Percentiles rank a stretch among this genome's conserved stretches.
Evolutionary conservation across 202 grass and related monocot genomes (phyloP).

Genomic region (Bolboschoenoplectus hybrid): DNA sequence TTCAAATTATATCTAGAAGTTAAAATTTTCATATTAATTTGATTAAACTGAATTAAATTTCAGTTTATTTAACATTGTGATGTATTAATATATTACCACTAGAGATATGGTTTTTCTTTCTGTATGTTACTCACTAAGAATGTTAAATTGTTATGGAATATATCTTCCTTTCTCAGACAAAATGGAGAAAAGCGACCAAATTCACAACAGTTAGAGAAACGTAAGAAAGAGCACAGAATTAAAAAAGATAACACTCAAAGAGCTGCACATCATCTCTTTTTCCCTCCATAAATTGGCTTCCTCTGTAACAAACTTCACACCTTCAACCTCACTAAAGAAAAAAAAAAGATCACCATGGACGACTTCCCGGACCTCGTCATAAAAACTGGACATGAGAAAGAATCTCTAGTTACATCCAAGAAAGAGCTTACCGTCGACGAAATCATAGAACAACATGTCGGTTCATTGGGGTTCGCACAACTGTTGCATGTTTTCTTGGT

Average conservation of each 20-base stretch:
- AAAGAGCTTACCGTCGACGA: conserved; percentile 49
- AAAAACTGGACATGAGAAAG: conserved; percentile 9
- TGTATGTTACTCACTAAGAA: not conserved
- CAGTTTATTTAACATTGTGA: not conserved
- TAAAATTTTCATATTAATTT: not conserved
- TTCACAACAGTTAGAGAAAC: not conserved
- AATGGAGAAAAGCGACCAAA: conserved; percentile 13
- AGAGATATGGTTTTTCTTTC: not conserved
- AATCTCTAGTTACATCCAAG: conserved; percentile 27
- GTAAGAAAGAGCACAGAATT: not conserved
- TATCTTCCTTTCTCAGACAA: not conserved
- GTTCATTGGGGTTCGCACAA: conserved; percentile 48
- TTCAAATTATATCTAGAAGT: not conserved
- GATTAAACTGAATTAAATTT: not conserved
- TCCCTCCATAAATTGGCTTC: conserved; percentile 31
- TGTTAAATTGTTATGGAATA: not conserved
- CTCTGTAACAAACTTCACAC: conserved; percentile 23
- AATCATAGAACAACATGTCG: conserved; percentile 51
- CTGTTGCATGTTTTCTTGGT: conserved; percentile 53
- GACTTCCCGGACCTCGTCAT: conserved; percentile 10
- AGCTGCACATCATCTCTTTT: not conserved
- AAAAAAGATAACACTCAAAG: not conserved
- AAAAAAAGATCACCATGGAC: conserved; percentile 33
- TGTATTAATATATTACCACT: not conserved
- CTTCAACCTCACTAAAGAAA: conserved; percentile 13